Conservation (phyloP, 805 yeast genomes). For the Zygoascus flipseniorum region DNA sequence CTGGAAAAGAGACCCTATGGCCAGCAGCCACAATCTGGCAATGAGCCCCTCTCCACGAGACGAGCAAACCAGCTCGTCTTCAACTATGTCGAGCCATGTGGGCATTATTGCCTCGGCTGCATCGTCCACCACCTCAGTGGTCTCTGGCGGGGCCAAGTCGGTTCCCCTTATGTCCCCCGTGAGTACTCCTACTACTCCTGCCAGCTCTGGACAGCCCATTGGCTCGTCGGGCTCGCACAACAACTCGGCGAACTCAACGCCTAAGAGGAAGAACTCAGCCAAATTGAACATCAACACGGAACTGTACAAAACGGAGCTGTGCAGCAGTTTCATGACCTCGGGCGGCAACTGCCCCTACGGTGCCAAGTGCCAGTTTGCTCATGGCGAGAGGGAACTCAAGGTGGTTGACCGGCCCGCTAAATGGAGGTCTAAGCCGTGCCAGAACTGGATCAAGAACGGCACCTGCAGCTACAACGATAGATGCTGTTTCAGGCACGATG, state of each 20-base stretch:
- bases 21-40: not conserved
- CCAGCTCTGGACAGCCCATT: not conserved
- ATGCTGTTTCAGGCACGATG: constrained; percentile 78
- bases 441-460: constrained; percentile 77
- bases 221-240: not conserved
- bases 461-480: constrained; percentile 82
- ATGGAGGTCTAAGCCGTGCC: constrained; percentile 88
- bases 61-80: not conserved
- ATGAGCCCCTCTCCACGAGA: not conserved
- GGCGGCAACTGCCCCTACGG: constrained; percentile 80
- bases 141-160: not conserved
- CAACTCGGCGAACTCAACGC: constrained; percentile 17
- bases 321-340: constrained; percentile 64
- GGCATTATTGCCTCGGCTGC: not conserved
- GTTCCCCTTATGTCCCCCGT: not conserved
- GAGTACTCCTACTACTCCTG: not conserved
- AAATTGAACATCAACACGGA: constrained; percentile 42
- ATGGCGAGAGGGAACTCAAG: constrained; percentile 72
- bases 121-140: not conserved
- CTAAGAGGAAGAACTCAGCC: constrained; percentile 21
- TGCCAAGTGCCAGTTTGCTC: constrained; percentile 89
- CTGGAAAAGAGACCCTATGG: not conserved
- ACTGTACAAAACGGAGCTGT: constrained; percentile 83
- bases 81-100: not conserved
- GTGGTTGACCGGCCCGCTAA: constrained; percentile 64